phyloP scores from a whole-genome alignment of 2,329 filamentous ascomycete species.

The Microsporum canis region DNA sequence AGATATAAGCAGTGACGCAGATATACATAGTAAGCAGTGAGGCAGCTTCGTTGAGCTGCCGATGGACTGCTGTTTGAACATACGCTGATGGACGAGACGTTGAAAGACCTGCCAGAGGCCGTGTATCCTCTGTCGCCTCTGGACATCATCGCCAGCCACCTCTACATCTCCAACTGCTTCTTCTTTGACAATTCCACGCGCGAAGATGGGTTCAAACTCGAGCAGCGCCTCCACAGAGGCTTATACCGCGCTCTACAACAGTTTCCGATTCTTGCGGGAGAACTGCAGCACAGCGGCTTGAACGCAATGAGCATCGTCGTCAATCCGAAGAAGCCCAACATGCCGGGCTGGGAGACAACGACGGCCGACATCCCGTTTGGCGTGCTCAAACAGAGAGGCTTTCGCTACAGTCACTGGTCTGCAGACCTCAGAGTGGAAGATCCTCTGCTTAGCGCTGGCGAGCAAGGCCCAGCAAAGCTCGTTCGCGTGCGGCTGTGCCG shows the following conservation, averaged over 20 bases:
- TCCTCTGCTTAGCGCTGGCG: neutral
- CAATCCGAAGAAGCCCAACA: neutral
- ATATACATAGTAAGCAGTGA: no score
- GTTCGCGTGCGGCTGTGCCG: neutral
- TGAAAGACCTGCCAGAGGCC: neutral
- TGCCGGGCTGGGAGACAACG: neutral
- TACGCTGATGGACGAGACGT: neutral
- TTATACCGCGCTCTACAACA: neutral
- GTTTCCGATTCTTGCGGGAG: neutral
- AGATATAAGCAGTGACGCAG: no score
- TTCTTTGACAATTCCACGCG: neutral
- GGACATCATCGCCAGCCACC: conserved; percentile 3
- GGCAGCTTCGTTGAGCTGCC: no score
- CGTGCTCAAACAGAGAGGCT: neutral
- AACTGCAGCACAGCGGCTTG: neutral
- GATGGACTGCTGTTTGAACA: neutral
- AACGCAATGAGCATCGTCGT: conserved; percentile 3
- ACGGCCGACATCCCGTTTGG: neutral
- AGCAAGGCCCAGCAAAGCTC: neutral
- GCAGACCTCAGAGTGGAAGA: neutral
- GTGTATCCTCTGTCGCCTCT: neutral
- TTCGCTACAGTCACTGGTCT: neutral
- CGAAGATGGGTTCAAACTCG: neutral
- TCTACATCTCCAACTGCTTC: conserved; percentile 1
- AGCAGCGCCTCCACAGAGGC: neutral